Evolutionary conservation across 129 eudicot genomes (phyloP), one percentile per base, ranked within the genome.

Genomic region (Lactuca sativa): DNA sequence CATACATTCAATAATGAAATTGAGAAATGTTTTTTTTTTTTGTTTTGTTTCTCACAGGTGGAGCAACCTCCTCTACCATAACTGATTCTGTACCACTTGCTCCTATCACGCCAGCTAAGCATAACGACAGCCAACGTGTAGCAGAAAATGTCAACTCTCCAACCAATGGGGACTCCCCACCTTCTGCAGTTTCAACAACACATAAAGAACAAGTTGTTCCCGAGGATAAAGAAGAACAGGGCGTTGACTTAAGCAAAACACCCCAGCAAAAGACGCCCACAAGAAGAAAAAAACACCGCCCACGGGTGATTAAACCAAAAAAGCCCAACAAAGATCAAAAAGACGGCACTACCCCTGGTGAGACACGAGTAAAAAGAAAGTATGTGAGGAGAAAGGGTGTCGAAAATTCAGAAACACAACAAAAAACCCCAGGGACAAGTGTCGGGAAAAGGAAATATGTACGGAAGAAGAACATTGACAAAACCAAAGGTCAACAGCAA

Each of bases 301-400:
- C 99, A 3, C 90, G 84, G 73, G 99, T 93, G 32, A 66, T 93
- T 7, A 78, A 49, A 11, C 97, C 90, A 77, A 86, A 85, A 57
- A 93, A 93, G 69, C 86, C 90, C 43, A 93, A 76, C 77, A 76
- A 74, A 54, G 69, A 80, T 64, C 85, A 75, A 54, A 69, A 16
- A 66, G 70, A 65, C 6, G 54, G 21, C 62, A 64, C 67, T 37
- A 13, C 52, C 52, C 52, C 82, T 5, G 61, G 48, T 41, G 86
- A 71, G 61, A 77, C 52, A 5, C 77, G 81, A 4, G 77, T 65
- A 13, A 93, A 89, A 67, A 90, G 97, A 84, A 93, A 89, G 80
- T 85, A 89, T 57, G 95, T 78, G 51, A 66, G 88, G 21, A 93
- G 62, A 71, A 86, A 81, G 34, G 80, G 78, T 48, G 57, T 67